These are phyloP conservation scores for Daldinia loculata DNA, from an alignment of 495 filamentous ascomycete genomes.

Conservation along the genomic window DNA sequence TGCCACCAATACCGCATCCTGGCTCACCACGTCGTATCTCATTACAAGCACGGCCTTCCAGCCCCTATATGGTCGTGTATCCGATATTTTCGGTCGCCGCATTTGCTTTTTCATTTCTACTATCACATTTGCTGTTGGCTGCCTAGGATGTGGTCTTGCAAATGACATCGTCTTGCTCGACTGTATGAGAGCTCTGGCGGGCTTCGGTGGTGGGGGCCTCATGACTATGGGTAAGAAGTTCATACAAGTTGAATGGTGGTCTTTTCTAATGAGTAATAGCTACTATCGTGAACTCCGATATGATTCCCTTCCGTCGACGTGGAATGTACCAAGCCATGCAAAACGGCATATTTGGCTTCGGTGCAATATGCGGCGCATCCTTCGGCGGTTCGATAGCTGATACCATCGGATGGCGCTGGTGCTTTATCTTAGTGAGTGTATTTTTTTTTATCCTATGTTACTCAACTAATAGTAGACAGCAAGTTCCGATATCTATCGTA, in stretches of 20 bases:
- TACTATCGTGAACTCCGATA: constrained; percentile 71
- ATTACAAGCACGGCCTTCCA: constrained; percentile 77
- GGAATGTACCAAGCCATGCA: constrained; percentile 73
- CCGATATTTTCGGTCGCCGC: constrained; percentile 63
- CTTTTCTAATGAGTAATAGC: constrained; percentile 49
- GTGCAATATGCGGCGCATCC: constrained; percentile 57
- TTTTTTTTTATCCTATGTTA: constrained; percentile 59
- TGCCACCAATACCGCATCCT: constrained; percentile 62
- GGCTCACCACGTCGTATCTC: constrained; percentile 79
- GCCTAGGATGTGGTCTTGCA: constrained; percentile 58
- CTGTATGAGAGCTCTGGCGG: constrained; percentile 58
- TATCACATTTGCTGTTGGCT: constrained; percentile 56
- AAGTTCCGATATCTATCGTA: constrained; percentile 61
- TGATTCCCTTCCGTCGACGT: constrained; percentile 68
- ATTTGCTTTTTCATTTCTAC: constrained; percentile 60
- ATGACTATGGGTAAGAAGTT: constrained; percentile 67
- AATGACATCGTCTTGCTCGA: constrained; percentile 53
- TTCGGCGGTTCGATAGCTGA: constrained; percentile 61
- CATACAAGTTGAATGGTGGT: background rate
- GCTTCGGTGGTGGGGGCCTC: constrained; percentile 67
- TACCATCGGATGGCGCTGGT: constrained; percentile 61
- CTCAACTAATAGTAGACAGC: constrained; percentile 60
- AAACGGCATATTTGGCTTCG: constrained; percentile 69
- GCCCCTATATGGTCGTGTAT: constrained; percentile 56
- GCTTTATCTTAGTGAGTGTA: constrained; percentile 57